Evolutionary conservation across 805 yeast genomes (phyloP), one percentile per base, ranked within the genome.

Genomic region (Wickerhamomyces silvicola): DNA sequence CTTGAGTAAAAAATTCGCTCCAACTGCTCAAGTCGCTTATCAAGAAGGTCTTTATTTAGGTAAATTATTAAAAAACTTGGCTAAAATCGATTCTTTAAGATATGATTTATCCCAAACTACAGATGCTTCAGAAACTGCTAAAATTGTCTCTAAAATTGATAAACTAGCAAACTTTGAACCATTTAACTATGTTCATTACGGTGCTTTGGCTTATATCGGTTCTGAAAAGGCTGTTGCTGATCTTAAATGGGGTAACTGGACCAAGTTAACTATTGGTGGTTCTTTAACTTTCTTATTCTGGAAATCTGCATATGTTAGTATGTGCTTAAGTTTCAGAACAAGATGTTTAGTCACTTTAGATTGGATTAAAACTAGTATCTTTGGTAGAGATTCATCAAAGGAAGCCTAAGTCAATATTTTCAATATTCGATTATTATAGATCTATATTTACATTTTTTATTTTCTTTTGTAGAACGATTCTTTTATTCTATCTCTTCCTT

Each of bases 21-120:
- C 97, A 47, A 88, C 97, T 41, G 97, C 97, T 17, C 97, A 88
- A 70, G 97, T 87, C 35, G 97, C 97, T 25, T 78, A 86, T 64
- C 97, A 88, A 68, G 85, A 88, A 63, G 97, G 96, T 57, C 67
- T 70, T 36, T 88, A 74, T 62, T 72, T 88, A 45, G 92, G 88
- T 35, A 64, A 67, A 21, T 75, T 78, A 44, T 81, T 88, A 59
- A 71, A 73, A 55, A 78, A 70, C 46, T 60, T 77, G 48, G 66
- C 78, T 46, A 73, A 73, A 46, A 66, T 79, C 36, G 87, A 81
- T 33, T 66, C 72, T 26, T 52, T 75, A 40, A 65, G 76, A 49
- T 70, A 68, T 56, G 52, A 60, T 26, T 45, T 62, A 18, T 33
- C 57, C 24, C 43, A 50, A 18, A 48, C 51, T 36, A 59, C 67